A percentile compares a stretch with the other conserved stretches of the same genome.
phyloP scores from a whole-genome alignment of 2,329 filamentous ascomycete genomes.

The Pyrenophora teres region DNA sequence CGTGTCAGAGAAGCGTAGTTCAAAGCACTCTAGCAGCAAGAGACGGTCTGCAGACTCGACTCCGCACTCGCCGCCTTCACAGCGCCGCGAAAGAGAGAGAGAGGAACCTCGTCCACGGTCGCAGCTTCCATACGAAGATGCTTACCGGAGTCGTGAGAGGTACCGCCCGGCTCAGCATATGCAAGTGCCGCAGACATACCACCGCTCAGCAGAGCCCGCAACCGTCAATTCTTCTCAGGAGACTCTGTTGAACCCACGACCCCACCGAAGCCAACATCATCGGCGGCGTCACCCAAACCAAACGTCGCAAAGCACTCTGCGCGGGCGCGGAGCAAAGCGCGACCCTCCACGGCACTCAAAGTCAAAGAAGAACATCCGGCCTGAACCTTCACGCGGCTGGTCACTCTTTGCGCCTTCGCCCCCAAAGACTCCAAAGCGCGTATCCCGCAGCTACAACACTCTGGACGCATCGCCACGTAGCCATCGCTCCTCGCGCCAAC shows the following conservation, averaged over 20 bases:
- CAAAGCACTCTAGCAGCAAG: constrained; percentile 31
- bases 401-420: constrained; percentile 39
- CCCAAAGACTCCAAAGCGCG: constrained; percentile 33
- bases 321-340: constrained; percentile 45
- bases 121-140: constrained; percentile 22
- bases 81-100: constrained; percentile 30
- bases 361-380: constrained; percentile 35
- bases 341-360: constrained; percentile 40
- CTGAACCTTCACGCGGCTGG: constrained; percentile 35
- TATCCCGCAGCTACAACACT: constrained; percentile 32
- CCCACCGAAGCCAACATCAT: constrained; percentile 39
- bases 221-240: constrained; percentile 41
- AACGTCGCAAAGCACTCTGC: constrained; percentile 41
- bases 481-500: constrained; percentile 34
- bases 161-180: constrained; percentile 31
- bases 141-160: constrained; percentile 24
- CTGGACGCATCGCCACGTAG: constrained; percentile 36
- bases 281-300: constrained; percentile 42
- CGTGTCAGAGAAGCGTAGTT: constrained; percentile 39
- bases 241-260: constrained; percentile 44
- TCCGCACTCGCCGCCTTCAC: constrained; percentile 21
- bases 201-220: constrained; percentile 31
- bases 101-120: constrained; percentile 27
- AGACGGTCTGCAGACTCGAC: constrained; percentile 32
- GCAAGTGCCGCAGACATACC: constrained; percentile 36